phyloP scores from a whole-genome alignment of 2,329 filamentous ascomycete genomes.

The Immersiporthe knoxdaviesiana region DNA sequence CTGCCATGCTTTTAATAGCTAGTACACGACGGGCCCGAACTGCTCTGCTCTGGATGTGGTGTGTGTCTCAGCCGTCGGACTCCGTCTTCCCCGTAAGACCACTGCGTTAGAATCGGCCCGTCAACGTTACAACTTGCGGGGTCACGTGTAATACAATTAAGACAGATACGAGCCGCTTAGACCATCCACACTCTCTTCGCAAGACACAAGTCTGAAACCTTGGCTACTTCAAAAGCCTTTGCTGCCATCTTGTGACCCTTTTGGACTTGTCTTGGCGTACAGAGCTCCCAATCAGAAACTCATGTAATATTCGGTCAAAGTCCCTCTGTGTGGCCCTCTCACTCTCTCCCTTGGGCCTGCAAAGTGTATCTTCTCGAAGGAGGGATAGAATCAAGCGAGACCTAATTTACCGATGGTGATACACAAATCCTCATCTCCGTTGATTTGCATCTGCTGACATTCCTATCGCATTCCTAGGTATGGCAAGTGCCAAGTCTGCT shows the following conservation, averaged over 20 bases:
- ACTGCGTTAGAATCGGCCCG: not conserved
- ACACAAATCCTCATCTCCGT: not conserved
- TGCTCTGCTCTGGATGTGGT: not conserved
- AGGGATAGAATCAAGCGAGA: not conserved
- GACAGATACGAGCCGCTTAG: not conserved
- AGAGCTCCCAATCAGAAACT: not conserved
- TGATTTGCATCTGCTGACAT: not conserved
- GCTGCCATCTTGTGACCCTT: too few species aligned
- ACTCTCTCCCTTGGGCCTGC: not conserved
- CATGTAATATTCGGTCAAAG: not conserved
- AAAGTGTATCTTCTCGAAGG: not conserved
- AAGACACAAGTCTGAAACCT: not conserved
- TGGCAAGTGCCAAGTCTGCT: not conserved
- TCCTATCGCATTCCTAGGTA: not conserved
- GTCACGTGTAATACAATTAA: not conserved
- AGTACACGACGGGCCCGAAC: not conserved
- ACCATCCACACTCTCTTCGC: not conserved
- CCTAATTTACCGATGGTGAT: not conserved
- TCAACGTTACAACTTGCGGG: not conserved
- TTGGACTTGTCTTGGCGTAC: not conserved
- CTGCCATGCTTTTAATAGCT: not conserved
- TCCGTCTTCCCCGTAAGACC: not conserved
- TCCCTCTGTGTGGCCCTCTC: not conserved
- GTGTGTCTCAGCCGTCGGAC: slow-evolving; percentile 6
- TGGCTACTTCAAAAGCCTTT: not conserved